phyloP scores from a whole-genome alignment of 1,284 basidiomycete genomes.

The Baeospora myosura region DNA sequence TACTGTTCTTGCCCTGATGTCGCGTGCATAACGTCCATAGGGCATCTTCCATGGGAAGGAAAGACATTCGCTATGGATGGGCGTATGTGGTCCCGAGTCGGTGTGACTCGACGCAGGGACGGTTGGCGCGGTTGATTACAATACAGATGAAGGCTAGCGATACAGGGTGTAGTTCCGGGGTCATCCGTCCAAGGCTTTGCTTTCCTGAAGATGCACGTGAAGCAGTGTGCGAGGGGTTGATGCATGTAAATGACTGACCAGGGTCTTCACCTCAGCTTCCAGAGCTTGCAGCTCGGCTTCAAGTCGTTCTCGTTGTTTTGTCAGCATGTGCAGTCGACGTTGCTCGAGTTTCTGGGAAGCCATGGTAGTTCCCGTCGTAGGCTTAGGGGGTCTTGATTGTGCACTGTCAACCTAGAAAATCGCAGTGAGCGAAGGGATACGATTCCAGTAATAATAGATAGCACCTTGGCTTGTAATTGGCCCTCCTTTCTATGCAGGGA shows the following conservation, averaged over 20 bases:
- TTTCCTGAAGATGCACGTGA: too few relatives aligned
- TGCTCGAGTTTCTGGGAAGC: constrained; percentile 59
- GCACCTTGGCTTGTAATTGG: constrained; percentile 51
- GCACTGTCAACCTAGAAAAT: constrained; percentile 43
- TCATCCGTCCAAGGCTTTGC: too few relatives aligned
- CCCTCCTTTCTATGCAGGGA: constrained; percentile 51
- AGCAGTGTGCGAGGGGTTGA: background rate
- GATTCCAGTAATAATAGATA: constrained; percentile 26
- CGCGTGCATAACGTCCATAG: too few relatives aligned
- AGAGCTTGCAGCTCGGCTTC: constrained; percentile 48
- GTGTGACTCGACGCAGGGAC: too few relatives aligned
- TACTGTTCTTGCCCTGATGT: too few relatives aligned
- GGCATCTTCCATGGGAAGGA: too few relatives aligned
- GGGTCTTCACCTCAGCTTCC: constrained; percentile 49
- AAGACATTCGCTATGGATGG: too few relatives aligned
- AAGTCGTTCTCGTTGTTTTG: constrained; percentile 54
- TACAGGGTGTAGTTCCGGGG: too few relatives aligned
- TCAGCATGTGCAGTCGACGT: constrained; percentile 52
- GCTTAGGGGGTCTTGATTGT: constrained; percentile 35
- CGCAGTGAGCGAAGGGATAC: background rate
- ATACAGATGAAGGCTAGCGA: too few relatives aligned
- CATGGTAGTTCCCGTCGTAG: constrained; percentile 38
- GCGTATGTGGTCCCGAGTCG: too few relatives aligned
- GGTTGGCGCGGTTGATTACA: too few relatives aligned
- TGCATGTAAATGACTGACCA: constrained; percentile 32